Conservation (phyloP, 257 asterid genomes). For the Jacaranda copaia region DNA sequence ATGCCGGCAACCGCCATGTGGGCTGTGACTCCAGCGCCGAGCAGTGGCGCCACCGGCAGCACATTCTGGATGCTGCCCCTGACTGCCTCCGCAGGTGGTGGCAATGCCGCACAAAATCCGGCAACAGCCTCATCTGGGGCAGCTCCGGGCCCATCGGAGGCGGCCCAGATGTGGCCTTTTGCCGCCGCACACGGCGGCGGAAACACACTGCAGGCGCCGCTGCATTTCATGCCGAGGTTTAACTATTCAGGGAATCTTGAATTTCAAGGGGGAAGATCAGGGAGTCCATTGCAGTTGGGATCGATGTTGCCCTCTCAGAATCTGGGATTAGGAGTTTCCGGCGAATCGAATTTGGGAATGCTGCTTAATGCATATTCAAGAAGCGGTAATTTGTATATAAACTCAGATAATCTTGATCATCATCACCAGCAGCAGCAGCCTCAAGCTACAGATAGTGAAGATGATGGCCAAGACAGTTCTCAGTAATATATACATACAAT, state of each 20-base stretch:
- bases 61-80: conserved; percentile 83
- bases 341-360: conserved; percentile 72
- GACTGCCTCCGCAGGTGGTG: conserved; percentile 29
- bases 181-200: conserved; percentile 38
- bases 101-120: neutral
- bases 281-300: conserved; percentile 50
- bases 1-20: conserved; percentile 63
- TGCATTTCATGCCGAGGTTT: conserved; percentile 64
- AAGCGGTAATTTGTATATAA: conserved; percentile 43
- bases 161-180: conserved; percentile 71
- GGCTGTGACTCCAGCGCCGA: conserved; percentile 58
- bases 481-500: conserved; percentile 28
- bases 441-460: conserved; percentile 51
- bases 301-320: conserved; percentile 62
- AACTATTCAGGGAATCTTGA: conserved; percentile 59
- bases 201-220: conserved; percentile 54
- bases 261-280: conserved; percentile 51
- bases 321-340: conserved; percentile 61
- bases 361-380: conserved; percentile 63
- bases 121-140: conserved; percentile 27
- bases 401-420: conserved; percentile 36
- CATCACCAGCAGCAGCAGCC: conserved; percentile 26
- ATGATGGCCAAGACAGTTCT: conserved; percentile 54
- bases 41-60: conserved; percentile 42
- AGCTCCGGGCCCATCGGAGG: conserved; percentile 43